A percentile compares a stretch with the other conserved stretches of the same genome.
Conservation (phyloP, 108 stramenopile genomes). For the Fragilariopsis cylindrus region DNA sequence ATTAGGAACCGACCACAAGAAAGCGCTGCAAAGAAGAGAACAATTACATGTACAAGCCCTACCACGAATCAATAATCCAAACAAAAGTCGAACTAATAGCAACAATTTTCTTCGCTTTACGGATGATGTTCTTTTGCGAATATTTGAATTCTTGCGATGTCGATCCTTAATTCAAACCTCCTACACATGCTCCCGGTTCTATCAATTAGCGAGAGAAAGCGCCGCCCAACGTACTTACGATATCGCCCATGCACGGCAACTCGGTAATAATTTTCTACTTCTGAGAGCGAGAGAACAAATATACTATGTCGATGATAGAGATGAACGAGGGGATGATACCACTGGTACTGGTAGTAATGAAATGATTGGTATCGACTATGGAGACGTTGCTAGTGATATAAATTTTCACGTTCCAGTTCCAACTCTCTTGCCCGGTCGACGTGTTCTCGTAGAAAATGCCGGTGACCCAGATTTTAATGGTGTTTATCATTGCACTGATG, state of each 20-base stretch:
- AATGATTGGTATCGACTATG: background rate
- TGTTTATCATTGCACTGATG: constrained; percentile 78
- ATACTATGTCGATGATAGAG: constrained; percentile 39
- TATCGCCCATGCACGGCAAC: constrained; percentile 47
- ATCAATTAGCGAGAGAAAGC: constrained; percentile 49
- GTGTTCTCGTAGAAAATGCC: constrained; percentile 54
- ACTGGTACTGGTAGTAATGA: background rate
- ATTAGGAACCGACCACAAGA: too few relatives aligned
- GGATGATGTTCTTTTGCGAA: constrained; percentile 70
- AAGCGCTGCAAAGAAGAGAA: background rate
- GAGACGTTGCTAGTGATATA: background rate
- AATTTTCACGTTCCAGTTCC: constrained; percentile 61
- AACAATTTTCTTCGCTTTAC: constrained; percentile 60
- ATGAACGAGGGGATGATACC: background rate
- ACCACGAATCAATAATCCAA: constrained; percentile 14
- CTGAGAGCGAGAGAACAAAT: constrained; percentile 78
- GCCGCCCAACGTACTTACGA: constrained; percentile 60
- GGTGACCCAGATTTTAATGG: constrained; percentile 84
- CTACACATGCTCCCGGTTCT: constrained; percentile 65
- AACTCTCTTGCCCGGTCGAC: constrained; percentile 52
- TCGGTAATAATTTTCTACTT: constrained; percentile 64
- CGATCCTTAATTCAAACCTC: constrained; percentile 58
- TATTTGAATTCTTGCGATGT: constrained; percentile 74
- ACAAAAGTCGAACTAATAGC: constrained; percentile 1
- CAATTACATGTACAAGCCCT: background rate